Base-by-base conservation (phyloP, 768 basidiomycete species). In the Kondoa subrosea region DNA sequence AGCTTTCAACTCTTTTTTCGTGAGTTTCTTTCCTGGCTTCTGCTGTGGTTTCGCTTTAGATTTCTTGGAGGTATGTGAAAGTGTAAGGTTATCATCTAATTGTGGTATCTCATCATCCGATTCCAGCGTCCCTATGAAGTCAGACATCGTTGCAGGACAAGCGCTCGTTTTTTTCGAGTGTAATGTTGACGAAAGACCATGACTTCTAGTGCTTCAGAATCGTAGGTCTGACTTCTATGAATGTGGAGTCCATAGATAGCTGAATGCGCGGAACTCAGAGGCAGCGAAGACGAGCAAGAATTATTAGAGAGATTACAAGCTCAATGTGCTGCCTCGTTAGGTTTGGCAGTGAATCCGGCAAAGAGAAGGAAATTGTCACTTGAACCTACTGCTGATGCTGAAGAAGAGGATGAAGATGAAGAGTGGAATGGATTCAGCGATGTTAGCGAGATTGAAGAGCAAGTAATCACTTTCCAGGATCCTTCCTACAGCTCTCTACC, bases 111-210 rank as follows among this genome's bases (percentile, higher is more conserved):
- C 74, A 65, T 72, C 73, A 69, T 74, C 74, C 25, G 72, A 73
- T 29, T 72, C 71, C 61, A 75, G 60, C 1, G 74, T 75, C 68
- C 72, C 67, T 56, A 74, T 70, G 62, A 75, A 71, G 31, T 72
- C 72, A 14, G 33, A 31, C 67, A 68, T 70, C 31, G 14, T 30
- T 50, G 4, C 57, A 25, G n/a, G n/a, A n/a, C n/a, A n/a, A n/a
- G n/a, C n/a, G n/a, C n/a, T n/a, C n/a, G n/a, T n/a, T n/a, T n/a
- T n/a, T n/a, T n/a, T n/a, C n/a, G n/a, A n/a, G n/a, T n/a, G n/a
- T n/a, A n/a, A n/a, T n/a, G n/a, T n/a, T n/a, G n/a, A n/a, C n/a
- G n/a, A n/a, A n/a, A n/a, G n/a, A n/a, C n/a, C n/a, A n/a, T n/a
- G n/a, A n/a, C n/a, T n/a, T n/a, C n/a, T n/a, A n/a, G n/a, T n/a